Evolutionary conservation across 768 basidiomycete genomes (phyloP).

Genomic region (Tylopilus balloui): DNA sequence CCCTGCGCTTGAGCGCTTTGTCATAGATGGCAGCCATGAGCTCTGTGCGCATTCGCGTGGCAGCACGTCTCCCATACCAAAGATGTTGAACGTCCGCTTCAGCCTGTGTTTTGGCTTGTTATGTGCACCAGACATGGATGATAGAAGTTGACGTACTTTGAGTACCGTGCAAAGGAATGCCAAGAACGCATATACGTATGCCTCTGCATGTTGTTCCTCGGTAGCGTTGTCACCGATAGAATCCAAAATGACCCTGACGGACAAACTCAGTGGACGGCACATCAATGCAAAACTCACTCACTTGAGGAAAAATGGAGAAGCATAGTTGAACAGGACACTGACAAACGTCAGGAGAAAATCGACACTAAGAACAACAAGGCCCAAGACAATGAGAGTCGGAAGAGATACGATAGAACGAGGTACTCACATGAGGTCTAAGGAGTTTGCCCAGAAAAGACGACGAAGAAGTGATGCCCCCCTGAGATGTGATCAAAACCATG

Average conservation of each 20-base stretch:
- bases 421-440: conserved; percentile 39
- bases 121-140: not conserved
- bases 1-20: conserved; percentile 79
- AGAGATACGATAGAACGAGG: not conserved
- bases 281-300: conserved; percentile 22
- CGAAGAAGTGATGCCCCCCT: conserved; percentile 36
- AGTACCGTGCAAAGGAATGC: conserved; percentile 55
- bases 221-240: conserved; percentile 44
- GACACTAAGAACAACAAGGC: conserved; percentile 42
- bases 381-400: not conserved
- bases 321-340: conserved; percentile 73
- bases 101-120: conserved; percentile 31
- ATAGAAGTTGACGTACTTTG: conserved; percentile 14
- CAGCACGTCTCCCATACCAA: conserved; percentile 76
- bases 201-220: conserved; percentile 48
- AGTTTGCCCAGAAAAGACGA: conserved; percentile 43
- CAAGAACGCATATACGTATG: conserved; percentile 76
- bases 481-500: not conserved
- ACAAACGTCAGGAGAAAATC: conserved; percentile 66
- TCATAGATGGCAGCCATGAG: conserved; percentile 86
- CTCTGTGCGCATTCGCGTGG: conserved; percentile 67
- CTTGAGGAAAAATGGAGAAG: conserved; percentile 83
- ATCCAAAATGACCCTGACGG: conserved; percentile 53
- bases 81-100: conserved; percentile 71
- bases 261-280: not conserved